Evolutionary conservation across 768 basidiomycete genomes (phyloP).

Genomic region (Suillus tomentosus): DNA sequence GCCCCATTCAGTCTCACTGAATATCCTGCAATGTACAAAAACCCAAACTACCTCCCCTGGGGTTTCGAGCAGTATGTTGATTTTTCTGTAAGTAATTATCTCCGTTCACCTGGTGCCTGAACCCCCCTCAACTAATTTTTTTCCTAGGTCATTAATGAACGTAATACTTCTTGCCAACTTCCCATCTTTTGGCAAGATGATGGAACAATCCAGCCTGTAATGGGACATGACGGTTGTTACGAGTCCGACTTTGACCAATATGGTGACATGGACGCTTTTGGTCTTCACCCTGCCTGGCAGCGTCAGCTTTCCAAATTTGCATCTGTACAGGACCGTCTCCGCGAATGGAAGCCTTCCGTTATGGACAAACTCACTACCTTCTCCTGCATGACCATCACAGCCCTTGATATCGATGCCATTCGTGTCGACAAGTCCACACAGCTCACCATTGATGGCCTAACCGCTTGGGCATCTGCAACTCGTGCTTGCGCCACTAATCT

Average conservation of each 20-base stretch:
- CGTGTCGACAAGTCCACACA: conserved; percentile 96
- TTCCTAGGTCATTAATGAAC: conserved; percentile 60
- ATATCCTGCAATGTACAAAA: conserved; percentile 46
- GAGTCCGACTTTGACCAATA: conserved; percentile 91
- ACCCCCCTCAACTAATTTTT: too few species aligned
- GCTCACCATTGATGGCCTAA: conserved; percentile 79
- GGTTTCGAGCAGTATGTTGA: conserved; percentile 83
- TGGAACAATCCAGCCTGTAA: conserved; percentile 53
- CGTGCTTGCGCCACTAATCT: conserved; percentile 70
- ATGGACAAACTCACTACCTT: conserved; percentile 78
- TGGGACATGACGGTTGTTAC: conserved; percentile 69
- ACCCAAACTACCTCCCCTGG: conserved; percentile 69
- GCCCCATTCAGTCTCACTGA: conserved; percentile 80
- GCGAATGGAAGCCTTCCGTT: conserved; percentile 86
- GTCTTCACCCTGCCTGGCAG: conserved; percentile 93
- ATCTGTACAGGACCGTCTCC: conserved; percentile 92
- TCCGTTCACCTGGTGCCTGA: conserved; percentile 6
- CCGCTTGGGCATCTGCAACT: conserved; percentile 73
- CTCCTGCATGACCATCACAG: conserved; percentile 83
- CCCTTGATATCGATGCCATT: conserved; percentile 90
- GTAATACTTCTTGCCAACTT: conserved; percentile 72
- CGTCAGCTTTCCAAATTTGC: conserved; percentile 95
- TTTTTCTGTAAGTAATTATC: conserved; percentile 54
- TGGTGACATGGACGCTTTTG: conserved; percentile 96
- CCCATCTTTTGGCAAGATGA: conserved; percentile 83